Conservation (phyloP, 1,284 basidiomycete species). For the Phylloporus sp. region DNA sequence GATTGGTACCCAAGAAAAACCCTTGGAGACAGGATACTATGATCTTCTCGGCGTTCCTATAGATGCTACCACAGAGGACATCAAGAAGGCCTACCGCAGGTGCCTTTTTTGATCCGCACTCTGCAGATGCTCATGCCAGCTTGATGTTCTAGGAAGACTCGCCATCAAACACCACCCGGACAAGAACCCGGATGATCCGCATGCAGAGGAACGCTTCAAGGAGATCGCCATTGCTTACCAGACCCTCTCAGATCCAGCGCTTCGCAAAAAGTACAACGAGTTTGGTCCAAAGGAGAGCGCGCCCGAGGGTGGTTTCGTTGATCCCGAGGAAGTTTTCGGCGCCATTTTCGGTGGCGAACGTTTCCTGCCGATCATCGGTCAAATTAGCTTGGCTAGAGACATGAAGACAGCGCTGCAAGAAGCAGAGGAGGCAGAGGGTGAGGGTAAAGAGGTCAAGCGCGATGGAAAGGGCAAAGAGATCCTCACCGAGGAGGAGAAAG, state of each 20-base stretch:
- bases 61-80: slow-evolving; percentile 81
- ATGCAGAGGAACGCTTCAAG: slow-evolving; percentile 91
- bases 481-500: slow-evolving; percentile 84
- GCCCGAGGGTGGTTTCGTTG: slow-evolving; percentile 78
- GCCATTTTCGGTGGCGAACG: slow-evolving; percentile 91
- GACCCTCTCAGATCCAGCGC: slow-evolving; percentile 85
- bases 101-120: neutral
- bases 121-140: slow-evolving; percentile 3
- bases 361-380: slow-evolving; percentile 84
- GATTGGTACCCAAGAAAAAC: slow-evolving; percentile 88
- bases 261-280: slow-evolving; percentile 95
- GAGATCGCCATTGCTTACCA: slow-evolving; percentile 89
- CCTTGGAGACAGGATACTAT: slow-evolving; percentile 90
- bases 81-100: slow-evolving; percentile 95
- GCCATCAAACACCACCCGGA: slow-evolving; percentile 94
- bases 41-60: slow-evolving; percentile 82
- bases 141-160: slow-evolving; percentile 64
- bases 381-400: slow-evolving; percentile 87
- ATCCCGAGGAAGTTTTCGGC: slow-evolving; percentile 87
- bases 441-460: slow-evolving; percentile 49
- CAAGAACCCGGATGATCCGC: slow-evolving; percentile 94
- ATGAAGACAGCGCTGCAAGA: slow-evolving; percentile 99
- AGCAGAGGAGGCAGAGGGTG: slow-evolving; percentile 80
- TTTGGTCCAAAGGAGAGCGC: slow-evolving; percentile 83
- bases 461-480: slow-evolving; percentile 77